These are phyloP conservation scores for Clarkia xantiana DNA, from an alignment of 345 rosid species.

Conservation along the genomic window DNA sequence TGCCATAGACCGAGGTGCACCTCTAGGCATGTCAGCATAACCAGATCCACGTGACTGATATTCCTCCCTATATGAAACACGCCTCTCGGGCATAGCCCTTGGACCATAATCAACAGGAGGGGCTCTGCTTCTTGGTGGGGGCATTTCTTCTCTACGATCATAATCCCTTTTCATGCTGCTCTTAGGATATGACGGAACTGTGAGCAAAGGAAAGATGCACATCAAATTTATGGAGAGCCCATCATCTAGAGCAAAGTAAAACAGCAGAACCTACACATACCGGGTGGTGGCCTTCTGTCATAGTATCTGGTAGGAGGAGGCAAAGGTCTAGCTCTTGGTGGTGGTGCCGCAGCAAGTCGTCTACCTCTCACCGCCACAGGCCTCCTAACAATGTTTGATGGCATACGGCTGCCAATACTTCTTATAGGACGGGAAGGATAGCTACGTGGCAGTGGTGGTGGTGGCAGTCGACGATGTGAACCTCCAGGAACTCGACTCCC, in stretches of 20 bases:
- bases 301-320: slow-evolving; percentile 67
- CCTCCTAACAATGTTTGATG: slow-evolving; percentile 44
- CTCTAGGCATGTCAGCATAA: slow-evolving; percentile 60
- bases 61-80: slow-evolving; percentile 63
- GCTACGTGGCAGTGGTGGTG: slow-evolving; percentile 38
- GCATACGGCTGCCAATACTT: slow-evolving; percentile 37
- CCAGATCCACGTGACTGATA: slow-evolving; percentile 58
- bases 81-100: slow-evolving; percentile 64
- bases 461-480: slow-evolving; percentile 48
- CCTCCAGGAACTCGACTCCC: slow-evolving; percentile 48
- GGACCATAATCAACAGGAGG: slow-evolving; percentile 61
- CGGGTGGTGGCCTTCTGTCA: slow-evolving; percentile 71
- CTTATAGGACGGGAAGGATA: slow-evolving; percentile 27
- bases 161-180: slow-evolving; percentile 74
- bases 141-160: slow-evolving; percentile 60
- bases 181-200: slow-evolving; percentile 66
- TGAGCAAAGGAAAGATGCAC: slow-evolving; percentile 7
- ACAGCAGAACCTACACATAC: slow-evolving; percentile 20
- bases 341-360: slow-evolving; percentile 61
- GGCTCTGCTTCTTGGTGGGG: slow-evolving; percentile 71
- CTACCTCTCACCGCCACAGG: slow-evolving; percentile 49
- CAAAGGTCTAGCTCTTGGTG: slow-evolving; percentile 57
- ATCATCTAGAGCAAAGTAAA: neutral
- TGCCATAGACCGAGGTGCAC: slow-evolving; percentile 44
- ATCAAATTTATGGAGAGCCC: neutral